Base-by-base conservation (phyloP, 768 basidiomycete genomes). In the Crepidotus variabilis region DNA sequence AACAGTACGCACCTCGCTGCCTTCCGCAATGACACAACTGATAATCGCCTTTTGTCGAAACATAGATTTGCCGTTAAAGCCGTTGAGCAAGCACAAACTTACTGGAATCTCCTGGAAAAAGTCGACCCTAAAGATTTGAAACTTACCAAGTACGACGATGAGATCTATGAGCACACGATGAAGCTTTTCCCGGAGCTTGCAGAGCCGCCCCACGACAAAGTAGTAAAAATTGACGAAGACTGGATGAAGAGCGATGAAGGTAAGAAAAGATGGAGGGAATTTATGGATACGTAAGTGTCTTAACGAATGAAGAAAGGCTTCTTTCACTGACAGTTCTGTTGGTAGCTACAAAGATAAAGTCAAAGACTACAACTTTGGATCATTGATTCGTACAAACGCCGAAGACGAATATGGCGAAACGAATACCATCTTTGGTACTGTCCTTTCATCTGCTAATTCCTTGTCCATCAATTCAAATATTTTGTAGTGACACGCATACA, bases 81-180 rank as follows among this genome's bases (percentile, higher is more conserved):
- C 11, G 94, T 98, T 51, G 95, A 99, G 69, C 94, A 98, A 62
- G 92, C 95, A 47, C 92, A 96, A 91, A 94, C 94, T 7, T 98
- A 98, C 74, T 96, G 94, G 89, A 94, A 93, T 68, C 79, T 99
- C 46, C 75, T 98, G 52, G 88, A 89, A 67, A 87, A 86, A 66
- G 83, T 97, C 50, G 69, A 78, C 16, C 94, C 95, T 47, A 79
- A 78, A 55, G 82, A 84, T 47, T 83, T 98, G 59, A 85, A 78
- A 65, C 76, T 98, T 60, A 94, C 95, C 59, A 88, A 87, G 93
- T 95, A 88, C 62, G 97, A 99, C 72, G 93, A 98, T 68, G 94
- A 94, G 68, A 92, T 99, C 68, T 91, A 80, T 70, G 81, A 87
- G 32, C 84, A 94, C 67, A 80, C 88, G 56, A 78, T 86, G 69